A percentile compares a stretch with the other conserved stretches of the same genome.
phyloP scores from a whole-genome alignment of 2,329 filamentous ascomycete species.

The Phaeosphaeriaceae sp. region DNA sequence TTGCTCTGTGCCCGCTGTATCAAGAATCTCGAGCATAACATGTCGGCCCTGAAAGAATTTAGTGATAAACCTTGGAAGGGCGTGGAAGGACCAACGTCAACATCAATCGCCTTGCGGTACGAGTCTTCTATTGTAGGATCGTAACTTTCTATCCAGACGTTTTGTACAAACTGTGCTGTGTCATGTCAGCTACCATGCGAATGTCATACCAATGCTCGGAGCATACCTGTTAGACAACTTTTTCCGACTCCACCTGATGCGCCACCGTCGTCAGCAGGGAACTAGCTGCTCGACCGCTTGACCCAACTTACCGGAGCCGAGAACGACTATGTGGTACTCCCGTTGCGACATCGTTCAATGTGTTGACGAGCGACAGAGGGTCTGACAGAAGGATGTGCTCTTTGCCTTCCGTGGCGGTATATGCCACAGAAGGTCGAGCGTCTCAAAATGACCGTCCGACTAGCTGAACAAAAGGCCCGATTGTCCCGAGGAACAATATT shows the following conservation, averaged over 20 bases:
- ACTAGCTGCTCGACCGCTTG: constrained; percentile 19
- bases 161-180: constrained; percentile 85
- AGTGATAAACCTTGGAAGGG: constrained; percentile 7
- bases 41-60: constrained; percentile 71
- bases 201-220: constrained; percentile 3
- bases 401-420: constrained; percentile 30
- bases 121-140: constrained; percentile 69
- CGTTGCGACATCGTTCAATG: constrained; percentile 48
- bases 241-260: constrained; percentile 83
- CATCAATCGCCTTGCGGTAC: constrained; percentile 68
- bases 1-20: constrained; percentile 90
- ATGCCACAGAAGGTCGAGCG: constrained; percentile 42
- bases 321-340: constrained; percentile 54
- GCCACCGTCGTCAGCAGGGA: constrained; percentile 33
- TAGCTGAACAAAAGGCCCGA: constrained; percentile 31
- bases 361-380: constrained; percentile 2
- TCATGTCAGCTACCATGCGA: constrained; percentile 20
- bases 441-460: constrained; percentile 33
- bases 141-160: constrained; percentile 86
- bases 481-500: constrained; percentile 24
- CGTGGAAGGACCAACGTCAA: constrained; percentile 74
- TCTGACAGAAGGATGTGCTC: constrained; percentile 11
- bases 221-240: constrained; percentile 85
- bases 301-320: constrained; percentile 48
- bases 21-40: constrained; percentile 88